These are phyloP conservation scores for Russula emetica DNA, from an alignment of 768 basidiomycete genomes.

Conservation along the genomic window DNA sequence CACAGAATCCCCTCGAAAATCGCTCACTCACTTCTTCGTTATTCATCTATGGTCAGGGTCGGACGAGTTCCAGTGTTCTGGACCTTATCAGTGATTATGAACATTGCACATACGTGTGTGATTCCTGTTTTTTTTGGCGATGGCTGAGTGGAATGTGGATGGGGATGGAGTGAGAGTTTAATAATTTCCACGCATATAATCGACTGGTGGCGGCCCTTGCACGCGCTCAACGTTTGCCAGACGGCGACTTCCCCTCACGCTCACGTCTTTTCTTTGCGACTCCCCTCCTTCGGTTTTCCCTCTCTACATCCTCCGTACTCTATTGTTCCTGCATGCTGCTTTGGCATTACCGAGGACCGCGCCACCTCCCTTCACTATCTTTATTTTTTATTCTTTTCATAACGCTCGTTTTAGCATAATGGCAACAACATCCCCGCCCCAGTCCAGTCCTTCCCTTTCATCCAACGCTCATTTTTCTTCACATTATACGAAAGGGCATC, in stretches of 20 bases:
- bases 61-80: background rate
- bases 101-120: background rate
- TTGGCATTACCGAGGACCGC: background rate
- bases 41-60: background rate
- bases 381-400: background rate
- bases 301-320: background rate
- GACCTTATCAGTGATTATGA: background rate
- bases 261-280: background rate
- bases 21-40: background rate
- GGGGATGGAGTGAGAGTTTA: no score
- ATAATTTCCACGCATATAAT: slow-evolving; percentile 12
- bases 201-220: background rate
- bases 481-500: slow-evolving; percentile 12
- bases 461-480: slow-evolving; percentile 27
- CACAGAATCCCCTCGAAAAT: slow-evolving; percentile 14
- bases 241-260: background rate
- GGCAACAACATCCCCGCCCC: slow-evolving; percentile 19
- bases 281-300: background rate
- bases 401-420: slow-evolving; percentile 19
- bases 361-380: slow-evolving; percentile 1
- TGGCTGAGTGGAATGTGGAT: background rate
- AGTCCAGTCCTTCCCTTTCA: slow-evolving; percentile 25
- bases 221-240: background rate
- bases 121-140: background rate
- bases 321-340: slow-evolving; percentile 7